These are phyloP conservation scores for Bauhinia variegata DNA, from an alignment of 306 rosid genomes.

Conservation along the genomic window DNA sequence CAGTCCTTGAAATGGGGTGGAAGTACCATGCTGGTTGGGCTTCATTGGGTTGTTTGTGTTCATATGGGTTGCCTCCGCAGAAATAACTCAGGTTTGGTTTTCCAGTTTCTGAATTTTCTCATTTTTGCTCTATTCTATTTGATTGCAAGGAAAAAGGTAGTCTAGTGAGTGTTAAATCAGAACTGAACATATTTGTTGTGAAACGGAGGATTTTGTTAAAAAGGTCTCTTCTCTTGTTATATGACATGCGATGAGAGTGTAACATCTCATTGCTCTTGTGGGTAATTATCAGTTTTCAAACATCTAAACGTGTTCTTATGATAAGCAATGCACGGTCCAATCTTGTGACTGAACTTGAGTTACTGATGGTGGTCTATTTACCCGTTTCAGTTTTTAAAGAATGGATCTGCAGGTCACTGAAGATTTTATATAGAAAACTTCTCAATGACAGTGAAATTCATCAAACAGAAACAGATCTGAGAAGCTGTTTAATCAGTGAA, in stretches of 20 bases:
- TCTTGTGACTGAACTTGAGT: constrained; percentile 69
- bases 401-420: constrained; percentile 46
- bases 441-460: constrained; percentile 33
- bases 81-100: constrained; percentile 67
- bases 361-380: constrained; percentile 60
- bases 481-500: constrained; percentile 44
- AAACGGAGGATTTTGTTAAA: too few species aligned
- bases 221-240: too few species aligned
- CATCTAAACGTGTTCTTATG: not conserved
- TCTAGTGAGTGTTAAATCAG: constrained; percentile 2
- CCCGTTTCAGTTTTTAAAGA: constrained; percentile 60
- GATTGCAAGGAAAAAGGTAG: constrained; percentile 10
- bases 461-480: constrained; percentile 29
- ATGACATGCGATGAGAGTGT: too few species aligned
- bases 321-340: too few species aligned
- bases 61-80: constrained; percentile 76
- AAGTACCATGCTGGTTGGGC: constrained; percentile 58
- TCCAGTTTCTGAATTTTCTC: too few species aligned
- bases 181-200: too few species aligned
- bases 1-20: constrained; percentile 65
- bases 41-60: constrained; percentile 60
- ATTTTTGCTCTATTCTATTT: constrained; percentile 9
- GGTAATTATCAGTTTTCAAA: not conserved
- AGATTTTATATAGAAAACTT: constrained; percentile 28
- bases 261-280: too few species aligned